Evolutionary conservation across 805 yeast species (phyloP), one percentile per base, ranked within the genome.

Genomic region (Candida broadrunensis): DNA sequence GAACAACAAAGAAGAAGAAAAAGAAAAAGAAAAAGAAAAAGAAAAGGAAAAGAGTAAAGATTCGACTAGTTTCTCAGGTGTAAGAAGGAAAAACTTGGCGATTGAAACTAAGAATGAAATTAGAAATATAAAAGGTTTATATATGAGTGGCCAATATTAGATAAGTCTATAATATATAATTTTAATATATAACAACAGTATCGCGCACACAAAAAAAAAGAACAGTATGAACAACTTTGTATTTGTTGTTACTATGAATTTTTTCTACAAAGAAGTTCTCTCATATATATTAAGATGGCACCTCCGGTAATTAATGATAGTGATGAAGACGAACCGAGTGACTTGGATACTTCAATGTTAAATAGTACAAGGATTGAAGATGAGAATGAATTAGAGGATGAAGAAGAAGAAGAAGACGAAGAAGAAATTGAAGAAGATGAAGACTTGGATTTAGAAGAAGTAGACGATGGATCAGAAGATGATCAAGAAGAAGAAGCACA

Each of bases 81-180:
- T 37, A 30, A 48, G 47, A 21, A 60, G 51, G 50, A 55, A 48
- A 39, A 63, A 63, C 41, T 46, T 67, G 46, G 61, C 63, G 1
- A 48, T 55, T 13, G 73, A 67, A 26, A 58, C 60, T 20, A 64
- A 58, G 45, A 62, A 57, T 39, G 69, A 63, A 37, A 63, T 70
- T n/a, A 52, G 75, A 38, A 53, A 63, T 36, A 63, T 70, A 31
- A 70, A 70, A 52, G 75, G 75, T n/a, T 46, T 65, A 49, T 69
- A 49, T 42, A 69, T 70, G 70, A 68, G 72, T 48, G 75, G 75
- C 0, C 61, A 63, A 13, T 25, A 25, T 25, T 25, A 21, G 24
- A 21, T 9, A 21, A n/a, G n/a, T n/a, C n/a, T n/a, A n/a, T n/a
- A n/a, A n/a, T n/a, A n/a, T n/a, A n/a, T n/a, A n/a, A n/a, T n/a